Evolutionary conservation across 345 rosid genomes (phyloP).

Genomic region (Aurinia saxatilis): DNA sequence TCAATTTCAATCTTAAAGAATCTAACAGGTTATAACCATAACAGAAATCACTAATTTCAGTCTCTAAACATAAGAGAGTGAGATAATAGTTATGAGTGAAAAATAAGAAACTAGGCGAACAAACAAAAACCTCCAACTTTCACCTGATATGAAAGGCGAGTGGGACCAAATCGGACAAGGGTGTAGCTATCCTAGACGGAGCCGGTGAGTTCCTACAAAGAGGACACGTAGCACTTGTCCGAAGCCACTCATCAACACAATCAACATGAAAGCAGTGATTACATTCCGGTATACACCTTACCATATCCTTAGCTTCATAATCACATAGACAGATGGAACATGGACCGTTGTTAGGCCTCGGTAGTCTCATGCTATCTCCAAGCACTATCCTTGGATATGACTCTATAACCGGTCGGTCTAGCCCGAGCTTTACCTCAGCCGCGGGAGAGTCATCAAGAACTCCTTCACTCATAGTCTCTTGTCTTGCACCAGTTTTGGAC

Average conservation of each 20-base stretch:
- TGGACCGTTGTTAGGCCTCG: slow-evolving; percentile 48
- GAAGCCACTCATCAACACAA: slow-evolving; percentile 70
- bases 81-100: not conserved
- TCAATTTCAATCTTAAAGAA: not conserved
- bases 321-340: slow-evolving; percentile 68
- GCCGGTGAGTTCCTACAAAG: slow-evolving; percentile 63
- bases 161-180: slow-evolving; percentile 54
- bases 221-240: slow-evolving; percentile 64
- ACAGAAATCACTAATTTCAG: not conserved
- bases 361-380: slow-evolving; percentile 56
- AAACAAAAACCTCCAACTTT: slow-evolving; percentile 10
- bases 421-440: slow-evolving; percentile 33
- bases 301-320: slow-evolving; percentile 40
- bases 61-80: not conserved
- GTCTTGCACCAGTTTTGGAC: slow-evolving; percentile 30
- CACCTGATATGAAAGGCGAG: slow-evolving; percentile 44
- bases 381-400: slow-evolving; percentile 50
- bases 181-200: slow-evolving; percentile 41
- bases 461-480: not conserved
- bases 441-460: not conserved
- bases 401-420: slow-evolving; percentile 36
- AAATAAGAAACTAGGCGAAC: not conserved
- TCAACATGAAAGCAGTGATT: slow-evolving; percentile 66
- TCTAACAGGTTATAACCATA: not conserved
- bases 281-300: slow-evolving; percentile 61